Evolutionary conservation across 805 yeast genomes (phyloP).

Genomic region (Candida takata): DNA sequence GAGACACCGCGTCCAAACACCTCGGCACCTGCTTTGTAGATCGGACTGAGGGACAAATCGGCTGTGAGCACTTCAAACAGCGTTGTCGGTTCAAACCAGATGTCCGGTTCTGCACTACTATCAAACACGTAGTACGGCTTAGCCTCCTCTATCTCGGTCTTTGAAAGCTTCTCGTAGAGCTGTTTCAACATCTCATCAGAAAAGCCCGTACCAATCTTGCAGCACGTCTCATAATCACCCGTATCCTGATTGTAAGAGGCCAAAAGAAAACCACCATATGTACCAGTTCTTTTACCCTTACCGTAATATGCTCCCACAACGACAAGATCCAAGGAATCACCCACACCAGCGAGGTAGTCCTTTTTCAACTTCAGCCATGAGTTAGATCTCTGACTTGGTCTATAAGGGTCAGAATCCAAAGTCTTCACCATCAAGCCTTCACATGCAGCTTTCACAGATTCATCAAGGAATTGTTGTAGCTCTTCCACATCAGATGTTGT

Average conservation of each 20-base stretch:
- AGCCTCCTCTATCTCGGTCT: conserved; percentile 59
- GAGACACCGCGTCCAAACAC: conserved; percentile 79
- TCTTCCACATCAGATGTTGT: conserved; percentile 66
- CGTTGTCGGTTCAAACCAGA: conserved; percentile 85
- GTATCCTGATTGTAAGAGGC: conserved; percentile 88
- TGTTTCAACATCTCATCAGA: conserved; percentile 71
- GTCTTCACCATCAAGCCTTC: conserved; percentile 96
- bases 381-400: conserved; percentile 90
- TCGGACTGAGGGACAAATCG: conserved; percentile 80
- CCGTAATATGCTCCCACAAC: conserved; percentile 94
- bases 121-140: conserved; percentile 65
- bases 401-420: conserved; percentile 78
- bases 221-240: conserved; percentile 90
- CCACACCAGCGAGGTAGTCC: conserved; percentile 91
- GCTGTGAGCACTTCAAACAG: conserved; percentile 90
- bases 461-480: conserved; percentile 78
- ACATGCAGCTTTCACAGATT: conserved; percentile 81
- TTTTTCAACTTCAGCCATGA: conserved; percentile 95
- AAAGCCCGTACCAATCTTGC: conserved; percentile 97
- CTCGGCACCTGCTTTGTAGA: conserved; percentile 76
- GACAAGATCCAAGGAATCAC: conserved; percentile 89
- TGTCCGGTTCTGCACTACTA: conserved; percentile 74
- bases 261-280: conserved; percentile 88
- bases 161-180: conserved; percentile 53
- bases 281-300: conserved; percentile 89